phyloP scores from a whole-genome alignment of 106 monocot genomes.

The Acanthochlamys bracteata region DNA sequence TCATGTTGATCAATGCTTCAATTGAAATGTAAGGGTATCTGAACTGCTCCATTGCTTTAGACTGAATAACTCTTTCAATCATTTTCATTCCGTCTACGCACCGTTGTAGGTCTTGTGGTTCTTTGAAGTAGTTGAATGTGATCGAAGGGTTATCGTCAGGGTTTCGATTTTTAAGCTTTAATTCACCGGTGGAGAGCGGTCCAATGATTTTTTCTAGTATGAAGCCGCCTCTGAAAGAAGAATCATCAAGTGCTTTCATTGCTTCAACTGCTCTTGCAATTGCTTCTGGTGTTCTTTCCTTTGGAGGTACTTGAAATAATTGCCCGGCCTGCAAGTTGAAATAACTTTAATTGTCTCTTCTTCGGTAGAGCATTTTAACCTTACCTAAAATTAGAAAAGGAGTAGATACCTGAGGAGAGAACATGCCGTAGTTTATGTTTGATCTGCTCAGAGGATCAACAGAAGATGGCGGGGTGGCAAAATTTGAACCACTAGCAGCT shows the following conservation, averaged over 20 bases:
- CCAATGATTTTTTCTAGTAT: slow-evolving; percentile 60
- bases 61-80: slow-evolving; percentile 32
- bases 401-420: slow-evolving; percentile 73
- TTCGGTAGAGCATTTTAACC: neutral
- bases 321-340: slow-evolving; percentile 25
- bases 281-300: slow-evolving; percentile 31
- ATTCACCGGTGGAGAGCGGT: slow-evolving; percentile 43
- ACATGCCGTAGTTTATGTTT: slow-evolving; percentile 84
- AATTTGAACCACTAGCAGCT: slow-evolving; percentile 66
- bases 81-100: slow-evolving; percentile 47
- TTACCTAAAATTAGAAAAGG: too few relatives aligned
- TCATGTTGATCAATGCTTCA: neutral
- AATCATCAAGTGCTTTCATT: slow-evolving; percentile 25
- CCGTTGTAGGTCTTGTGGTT: slow-evolving; percentile 35
- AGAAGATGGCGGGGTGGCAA: neutral
- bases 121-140: slow-evolving; percentile 75
- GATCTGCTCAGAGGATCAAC: slow-evolving; percentile 47
- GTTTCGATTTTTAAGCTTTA: slow-evolving; percentile 30
- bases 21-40: neutral
- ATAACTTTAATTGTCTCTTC: neutral
- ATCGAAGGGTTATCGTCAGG: slow-evolving; percentile 35
- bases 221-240: slow-evolving; percentile 64
- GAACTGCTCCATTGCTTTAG: slow-evolving; percentile 5
- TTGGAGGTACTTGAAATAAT: slow-evolving; percentile 38
- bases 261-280: slow-evolving; percentile 11